Base-by-base conservation (phyloP, 441 rosid genomes). In the Brassica balearica region DNA sequence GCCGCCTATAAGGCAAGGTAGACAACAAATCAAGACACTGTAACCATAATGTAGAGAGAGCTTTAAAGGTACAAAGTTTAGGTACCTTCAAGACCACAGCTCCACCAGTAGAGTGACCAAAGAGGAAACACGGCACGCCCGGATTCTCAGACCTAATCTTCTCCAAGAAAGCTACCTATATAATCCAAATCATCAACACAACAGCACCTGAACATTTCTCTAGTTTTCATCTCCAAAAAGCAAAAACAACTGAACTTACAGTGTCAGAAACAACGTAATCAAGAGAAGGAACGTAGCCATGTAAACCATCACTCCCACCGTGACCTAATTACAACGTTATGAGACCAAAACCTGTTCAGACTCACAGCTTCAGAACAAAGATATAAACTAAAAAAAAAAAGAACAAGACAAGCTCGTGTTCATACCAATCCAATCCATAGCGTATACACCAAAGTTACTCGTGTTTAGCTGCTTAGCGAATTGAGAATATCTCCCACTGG, bases 401-500 rank as follows among this genome's bases (percentile, higher is more conserved):
- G 8, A 63, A 55, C 71, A 66, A 43, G 10, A 34, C 38, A 43
- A 61, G 76, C 73, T 77, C 9, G 6, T 68, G 29, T 32, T 11
- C 71, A 74, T 82, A 95, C 98, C 99, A 75, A 89, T 91, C 98
- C 97, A 95, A 71, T 95, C 98, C 96, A 93, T 92, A n/a, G 99
- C 96, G 80, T 86, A 92, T 38, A 90, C 99, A 29, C 98, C 95
- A 71, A 87, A 89, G 82, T 84, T 78, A 82, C 84, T 69, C 3
- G 89, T 81, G 68, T 87, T 93, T 27, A 95, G 81, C 73, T 93
- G 98, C 90, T 75, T 88, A 2, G 99, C 98, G 77, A 95, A 95
- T 12, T 87, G 94, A 83, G 86, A 79, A 86, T 95, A 95, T 83
- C 99, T 89, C 84, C 98, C 99, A 77, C 99, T 95, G 84, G 17